Percentiles rank a stretch among this genome's conserved stretches.
Evolutionary conservation across 129 eudicot genomes (phyloP).

Genomic region (Ambrosia trifida): DNA sequence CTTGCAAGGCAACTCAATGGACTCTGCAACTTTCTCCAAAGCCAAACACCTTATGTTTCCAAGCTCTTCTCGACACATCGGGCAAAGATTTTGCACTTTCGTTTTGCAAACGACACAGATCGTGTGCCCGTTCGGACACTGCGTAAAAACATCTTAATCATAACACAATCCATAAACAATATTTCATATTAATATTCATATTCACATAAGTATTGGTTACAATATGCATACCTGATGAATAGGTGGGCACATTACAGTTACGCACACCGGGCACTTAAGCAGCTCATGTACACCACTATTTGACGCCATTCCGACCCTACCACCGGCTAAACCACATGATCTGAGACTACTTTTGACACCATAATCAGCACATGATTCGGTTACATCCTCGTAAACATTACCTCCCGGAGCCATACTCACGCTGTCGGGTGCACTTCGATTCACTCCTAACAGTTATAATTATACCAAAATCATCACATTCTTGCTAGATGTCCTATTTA

Average conservation of each 20-base stretch:
- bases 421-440: conserved; percentile 7
- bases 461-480: conserved; percentile 1
- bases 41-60: conserved; percentile 71
- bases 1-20: conserved; percentile 61
- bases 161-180: neutral
- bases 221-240: conserved; percentile 57
- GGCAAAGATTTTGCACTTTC: conserved; percentile 54
- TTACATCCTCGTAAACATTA: conserved; percentile 35
- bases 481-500: neutral
- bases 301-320: conserved; percentile 44
- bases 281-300: conserved; percentile 56
- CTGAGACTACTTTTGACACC: conserved; percentile 36
- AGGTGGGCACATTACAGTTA: conserved; percentile 68
- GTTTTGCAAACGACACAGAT: conserved; percentile 57
- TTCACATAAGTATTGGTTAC: conserved; percentile 6
- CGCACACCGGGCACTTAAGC: conserved; percentile 42
- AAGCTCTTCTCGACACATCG: conserved; percentile 60
- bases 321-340: conserved; percentile 29
- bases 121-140: conserved; percentile 78
- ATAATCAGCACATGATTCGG: conserved; percentile 48
- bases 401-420: conserved; percentile 61
- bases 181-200: neutral
- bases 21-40: conserved; percentile 63
- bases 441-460: conserved; percentile 24
- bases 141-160: conserved; percentile 6